phyloP scores from a whole-genome alignment of 805 yeast species.

The Candida coleopterorum region DNA sequence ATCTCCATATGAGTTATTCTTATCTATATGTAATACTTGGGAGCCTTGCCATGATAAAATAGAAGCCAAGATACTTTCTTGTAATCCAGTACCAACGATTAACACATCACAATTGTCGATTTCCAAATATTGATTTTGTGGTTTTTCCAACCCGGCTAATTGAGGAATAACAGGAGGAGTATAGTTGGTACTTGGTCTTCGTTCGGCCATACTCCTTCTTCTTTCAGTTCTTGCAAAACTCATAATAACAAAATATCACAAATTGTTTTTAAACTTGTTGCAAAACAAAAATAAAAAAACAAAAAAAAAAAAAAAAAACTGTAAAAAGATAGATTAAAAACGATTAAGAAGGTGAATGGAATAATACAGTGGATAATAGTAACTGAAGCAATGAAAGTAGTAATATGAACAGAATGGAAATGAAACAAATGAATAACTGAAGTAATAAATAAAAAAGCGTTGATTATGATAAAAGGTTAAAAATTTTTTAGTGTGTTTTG shows the following conservation, averaged over 20 bases:
- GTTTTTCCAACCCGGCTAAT: constrained; percentile 74
- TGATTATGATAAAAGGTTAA: too few species aligned
- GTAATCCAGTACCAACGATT: constrained; percentile 88
- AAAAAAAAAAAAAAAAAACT: not conserved
- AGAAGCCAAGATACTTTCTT: constrained; percentile 85
- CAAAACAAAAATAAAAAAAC: too few species aligned
- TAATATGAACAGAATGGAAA: too few species aligned
- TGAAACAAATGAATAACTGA: too few species aligned
- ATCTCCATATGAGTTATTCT: constrained; percentile 85
- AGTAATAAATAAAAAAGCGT: too few species aligned
- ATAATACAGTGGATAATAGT: too few species aligned
- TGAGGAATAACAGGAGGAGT: constrained; percentile 56
- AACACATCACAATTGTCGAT: constrained; percentile 72
- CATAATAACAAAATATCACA: not conserved
- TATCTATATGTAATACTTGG: constrained; percentile 85
- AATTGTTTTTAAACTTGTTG: not conserved
- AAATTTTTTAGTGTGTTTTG: too few species aligned
- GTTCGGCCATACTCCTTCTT: constrained; percentile 42
- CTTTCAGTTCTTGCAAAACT: constrained; percentile 24
- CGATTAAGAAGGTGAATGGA: too few species aligned
- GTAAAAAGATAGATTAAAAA: too few species aligned
- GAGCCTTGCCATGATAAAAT: constrained; percentile 98
- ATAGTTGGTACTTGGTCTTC: constrained; percentile 40
- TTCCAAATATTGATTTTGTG: constrained; percentile 60
- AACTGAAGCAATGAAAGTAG: too few species aligned